Percentiles rank a stretch among this genome's conserved stretches.
These are phyloP conservation scores for Solanum chiquidenum DNA, from an alignment of 257 asterid genomes.

Conservation along the genomic window DNA sequence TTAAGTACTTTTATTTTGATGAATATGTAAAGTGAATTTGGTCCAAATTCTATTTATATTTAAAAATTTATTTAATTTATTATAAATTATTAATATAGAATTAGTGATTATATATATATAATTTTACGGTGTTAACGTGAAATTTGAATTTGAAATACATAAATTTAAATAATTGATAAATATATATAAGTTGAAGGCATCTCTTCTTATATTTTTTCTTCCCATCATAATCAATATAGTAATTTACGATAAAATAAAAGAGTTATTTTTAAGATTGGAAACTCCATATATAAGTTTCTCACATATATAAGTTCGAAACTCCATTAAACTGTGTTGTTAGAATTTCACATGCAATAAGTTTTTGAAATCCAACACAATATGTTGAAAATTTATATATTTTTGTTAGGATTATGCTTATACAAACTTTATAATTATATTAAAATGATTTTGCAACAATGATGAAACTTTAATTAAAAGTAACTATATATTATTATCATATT, in stretches of 20 bases:
- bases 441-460: neutral
- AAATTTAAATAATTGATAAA: no score
- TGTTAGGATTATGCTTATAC: neutral
- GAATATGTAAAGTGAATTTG: neutral
- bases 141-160: neutral
- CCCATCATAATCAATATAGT: neutral
- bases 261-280: rapidly evolving
- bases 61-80: no score
- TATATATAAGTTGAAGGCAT: neutral
- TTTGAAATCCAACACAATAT: neutral
- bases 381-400: neutral
- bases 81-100: neutral
- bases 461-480: neutral
- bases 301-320: neutral
- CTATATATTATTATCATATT: neutral
- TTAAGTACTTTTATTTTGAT: neutral
- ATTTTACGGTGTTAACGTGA: no score
- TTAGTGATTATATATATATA: neutral
- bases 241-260: neutral
- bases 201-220: neutral
- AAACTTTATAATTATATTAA: neutral
- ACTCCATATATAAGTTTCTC: neutral
- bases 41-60: no score
- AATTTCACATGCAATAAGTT: neutral
- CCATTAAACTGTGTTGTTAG: rapidly evolving